Evolutionary conservation across 2,329 filamentous ascomycete species (phyloP).

Genomic region (Calycina herbarum): DNA sequence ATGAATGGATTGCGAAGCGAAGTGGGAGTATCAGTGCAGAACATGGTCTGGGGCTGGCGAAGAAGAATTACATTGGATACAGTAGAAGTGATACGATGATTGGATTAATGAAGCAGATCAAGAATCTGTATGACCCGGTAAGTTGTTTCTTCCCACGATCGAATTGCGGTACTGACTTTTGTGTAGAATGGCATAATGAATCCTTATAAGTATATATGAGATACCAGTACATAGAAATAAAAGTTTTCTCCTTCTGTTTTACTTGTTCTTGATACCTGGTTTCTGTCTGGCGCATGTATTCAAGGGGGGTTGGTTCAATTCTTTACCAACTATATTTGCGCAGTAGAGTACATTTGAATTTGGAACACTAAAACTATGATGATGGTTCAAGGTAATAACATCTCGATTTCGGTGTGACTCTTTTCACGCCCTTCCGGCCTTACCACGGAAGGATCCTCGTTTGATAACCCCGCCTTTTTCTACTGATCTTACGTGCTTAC

Average conservation of each 20-base stretch:
- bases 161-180: constrained; percentile 25
- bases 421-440: neutral
- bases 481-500: neutral
- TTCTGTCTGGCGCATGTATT: neutral
- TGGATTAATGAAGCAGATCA: constrained; percentile 90
- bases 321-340: neutral
- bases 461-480: neutral
- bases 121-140: constrained; percentile 91
- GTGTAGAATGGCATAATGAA: constrained; percentile 95
- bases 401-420: too few species aligned
- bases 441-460: neutral
- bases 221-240: constrained; percentile 2
- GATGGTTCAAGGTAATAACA: too few species aligned
- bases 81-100: constrained; percentile 87
- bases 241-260: neutral
- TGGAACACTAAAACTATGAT: too few species aligned
- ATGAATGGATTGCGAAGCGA: constrained; percentile 90
- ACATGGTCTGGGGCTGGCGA: constrained; percentile 89
- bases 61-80: constrained; percentile 95
- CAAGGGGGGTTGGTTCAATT: neutral
- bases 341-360: too few species aligned
- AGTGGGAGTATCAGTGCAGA: constrained; percentile 95
- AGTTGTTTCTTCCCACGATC: constrained; percentile 41
- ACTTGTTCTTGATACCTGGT: neutral
- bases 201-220: constrained; percentile 90